Conservation (phyloP, 768 basidiomycete genomes). For the Pulveroboletus frians region DNA sequence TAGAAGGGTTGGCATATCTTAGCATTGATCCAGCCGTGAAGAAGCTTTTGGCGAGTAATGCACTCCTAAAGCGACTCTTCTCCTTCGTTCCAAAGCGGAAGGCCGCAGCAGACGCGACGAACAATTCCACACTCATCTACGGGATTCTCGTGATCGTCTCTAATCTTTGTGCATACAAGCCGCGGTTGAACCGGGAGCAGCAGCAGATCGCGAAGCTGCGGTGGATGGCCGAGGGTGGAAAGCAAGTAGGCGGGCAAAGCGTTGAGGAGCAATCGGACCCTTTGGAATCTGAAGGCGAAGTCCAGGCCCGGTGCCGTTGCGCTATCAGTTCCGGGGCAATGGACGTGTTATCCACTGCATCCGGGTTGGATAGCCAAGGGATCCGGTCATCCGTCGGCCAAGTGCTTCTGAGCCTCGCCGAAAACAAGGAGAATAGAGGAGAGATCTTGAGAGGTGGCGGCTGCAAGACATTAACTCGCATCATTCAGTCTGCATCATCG, state of each 20-base stretch:
- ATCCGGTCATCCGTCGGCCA: constrained; percentile 56
- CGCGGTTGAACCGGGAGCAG: constrained; percentile 73
- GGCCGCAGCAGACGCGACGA: constrained; percentile 23
- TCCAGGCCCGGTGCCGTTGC: constrained; percentile 53
- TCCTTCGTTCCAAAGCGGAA: constrained; percentile 52
- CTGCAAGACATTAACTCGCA: constrained; percentile 54
- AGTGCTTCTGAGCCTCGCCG: constrained; percentile 64
- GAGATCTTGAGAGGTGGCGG: constrained; percentile 75
- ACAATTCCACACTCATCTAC: constrained; percentile 58
- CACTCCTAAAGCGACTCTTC: constrained; percentile 56
- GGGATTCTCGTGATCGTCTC: constrained; percentile 71
- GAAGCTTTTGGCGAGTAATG: constrained; percentile 51
- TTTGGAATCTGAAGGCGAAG: constrained; percentile 63
- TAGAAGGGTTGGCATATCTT: constrained; percentile 86
- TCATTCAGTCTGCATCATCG: constrained; percentile 49
- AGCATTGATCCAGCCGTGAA: constrained; percentile 60
- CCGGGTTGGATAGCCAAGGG: constrained; percentile 57
- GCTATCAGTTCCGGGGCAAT: constrained; percentile 61
- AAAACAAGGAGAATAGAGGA: constrained; percentile 74
- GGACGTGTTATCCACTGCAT: constrained; percentile 55
- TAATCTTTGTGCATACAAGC: constrained; percentile 70
- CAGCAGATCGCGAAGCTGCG: constrained; percentile 75
- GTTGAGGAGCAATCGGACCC: constrained; percentile 28
- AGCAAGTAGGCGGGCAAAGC: constrained; percentile 30
- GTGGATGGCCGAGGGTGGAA: constrained; percentile 56